Evolutionary conservation across 1,139 yeast species (phyloP).

Genomic region (Taiozyma sp.): DNA sequence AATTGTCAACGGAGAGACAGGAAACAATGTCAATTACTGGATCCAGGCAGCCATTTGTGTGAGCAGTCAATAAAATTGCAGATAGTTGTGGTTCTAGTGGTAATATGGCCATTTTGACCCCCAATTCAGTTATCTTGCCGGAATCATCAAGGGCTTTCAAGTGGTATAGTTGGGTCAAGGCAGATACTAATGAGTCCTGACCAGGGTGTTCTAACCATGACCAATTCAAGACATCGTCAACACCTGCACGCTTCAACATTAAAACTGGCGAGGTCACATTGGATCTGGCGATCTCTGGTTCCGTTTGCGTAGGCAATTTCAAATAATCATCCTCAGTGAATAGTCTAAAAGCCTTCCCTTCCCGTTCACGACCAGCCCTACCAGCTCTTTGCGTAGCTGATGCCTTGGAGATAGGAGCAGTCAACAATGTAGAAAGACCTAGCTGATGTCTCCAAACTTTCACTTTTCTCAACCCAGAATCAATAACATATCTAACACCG

Average conservation of each 20-base stretch:
- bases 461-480: slow-evolving; percentile 87
- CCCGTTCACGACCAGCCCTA: slow-evolving; percentile 96
- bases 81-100: slow-evolving; percentile 92
- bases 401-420: slow-evolving; percentile 91
- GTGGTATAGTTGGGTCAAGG: slow-evolving; percentile 72
- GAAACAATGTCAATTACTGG: slow-evolving; percentile 86
- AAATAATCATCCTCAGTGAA: slow-evolving; percentile 70
- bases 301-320: slow-evolving; percentile 71
- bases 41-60: slow-evolving; percentile 49
- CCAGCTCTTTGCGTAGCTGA: slow-evolving; percentile 96
- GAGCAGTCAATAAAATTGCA: slow-evolving; percentile 76
- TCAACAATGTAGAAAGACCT: slow-evolving; percentile 84
- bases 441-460: slow-evolving; percentile 92
- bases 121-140: slow-evolving; percentile 74
- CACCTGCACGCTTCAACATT: slow-evolving; percentile 78
- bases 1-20: slow-evolving; percentile 88
- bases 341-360: slow-evolving; percentile 85
- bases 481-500: slow-evolving; percentile 92
- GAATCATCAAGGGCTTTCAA: slow-evolving; percentile 73
- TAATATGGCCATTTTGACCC: slow-evolving; percentile 78
- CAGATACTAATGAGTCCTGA: slow-evolving; percentile 67
- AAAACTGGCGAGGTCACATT: slow-evolving; percentile 82
- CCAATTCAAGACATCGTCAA: slow-evolving; percentile 81
- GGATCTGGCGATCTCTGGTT: slow-evolving; percentile 86
- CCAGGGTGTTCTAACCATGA: slow-evolving; percentile 94